phyloP scores from a whole-genome alignment of 1,284 basidiomycete species.

The Moniliella sp. region DNA sequence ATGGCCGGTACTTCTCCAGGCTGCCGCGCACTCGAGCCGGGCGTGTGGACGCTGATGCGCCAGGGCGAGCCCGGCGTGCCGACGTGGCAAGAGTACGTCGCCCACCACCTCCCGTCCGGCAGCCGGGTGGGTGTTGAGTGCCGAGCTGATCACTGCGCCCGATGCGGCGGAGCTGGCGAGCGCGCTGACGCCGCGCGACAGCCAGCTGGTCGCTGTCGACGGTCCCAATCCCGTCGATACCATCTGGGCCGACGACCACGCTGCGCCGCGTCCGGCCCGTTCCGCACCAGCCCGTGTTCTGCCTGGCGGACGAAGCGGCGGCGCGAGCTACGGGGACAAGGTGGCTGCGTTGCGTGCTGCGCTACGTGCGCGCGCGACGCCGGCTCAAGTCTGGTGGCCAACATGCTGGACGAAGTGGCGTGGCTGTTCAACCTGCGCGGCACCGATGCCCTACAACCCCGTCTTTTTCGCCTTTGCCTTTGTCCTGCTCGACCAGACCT shows the following conservation, averaged over 20 bases:
- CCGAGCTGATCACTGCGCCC: no score
- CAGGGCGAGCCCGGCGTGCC: constrained; percentile 55
- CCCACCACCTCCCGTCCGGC: constrained; percentile 8
- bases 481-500: constrained; percentile 45
- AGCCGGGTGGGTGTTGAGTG: constrained; percentile 23
- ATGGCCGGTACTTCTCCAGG: constrained; percentile 81
- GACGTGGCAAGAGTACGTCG: constrained; percentile 48
- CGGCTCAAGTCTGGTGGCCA: constrained; percentile 35
- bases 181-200: no score
- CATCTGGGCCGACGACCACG: constrained; percentile 48
- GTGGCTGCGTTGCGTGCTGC: no score
- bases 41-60: constrained; percentile 81
- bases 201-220: no score
- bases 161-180: constrained; percentile 28
- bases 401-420: constrained; percentile 30
- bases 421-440: constrained; percentile 84
- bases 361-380: constrained; percentile 51
- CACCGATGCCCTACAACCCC: constrained; percentile 67
- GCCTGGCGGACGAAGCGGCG: constrained; percentile 40
- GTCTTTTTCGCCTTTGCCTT: constrained; percentile 87
- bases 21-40: constrained; percentile 59
- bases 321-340: no score
- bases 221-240: no score
- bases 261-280: constrained; percentile 43
- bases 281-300: no score